Evolutionary conservation across 805 yeast species (phyloP).

Genomic region (Metschnikowia henanensis): DNA sequence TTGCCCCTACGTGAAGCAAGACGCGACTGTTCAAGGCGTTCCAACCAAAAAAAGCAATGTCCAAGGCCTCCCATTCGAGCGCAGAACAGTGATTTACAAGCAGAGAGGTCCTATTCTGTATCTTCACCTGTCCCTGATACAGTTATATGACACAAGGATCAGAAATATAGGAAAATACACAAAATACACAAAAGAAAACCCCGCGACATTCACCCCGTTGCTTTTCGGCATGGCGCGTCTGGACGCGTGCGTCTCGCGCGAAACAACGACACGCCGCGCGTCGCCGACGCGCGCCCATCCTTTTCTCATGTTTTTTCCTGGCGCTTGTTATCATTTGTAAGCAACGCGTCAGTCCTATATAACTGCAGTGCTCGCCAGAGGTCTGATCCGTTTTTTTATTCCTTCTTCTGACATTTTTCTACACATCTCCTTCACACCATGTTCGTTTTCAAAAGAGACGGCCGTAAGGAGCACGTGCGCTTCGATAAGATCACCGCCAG

Average conservation of each 20-base stretch:
- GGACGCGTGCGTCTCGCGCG: neutral
- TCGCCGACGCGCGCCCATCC: neutral
- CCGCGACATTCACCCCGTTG: neutral
- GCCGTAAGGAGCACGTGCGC: slow-evolving; percentile 91
- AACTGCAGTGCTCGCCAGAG: slow-evolving; percentile 2
- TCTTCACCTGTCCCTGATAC: no score
- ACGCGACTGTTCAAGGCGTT: no score
- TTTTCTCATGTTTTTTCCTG: neutral
- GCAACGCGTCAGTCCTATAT: slow-evolving; percentile 15
- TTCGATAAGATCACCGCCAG: slow-evolving; percentile 95
- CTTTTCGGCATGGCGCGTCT: neutral
- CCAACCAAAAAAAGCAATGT: neutral
- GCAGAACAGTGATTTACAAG: no score
- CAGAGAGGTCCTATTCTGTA: no score
- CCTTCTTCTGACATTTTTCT: neutral
- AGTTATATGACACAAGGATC: no score
- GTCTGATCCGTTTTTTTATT: neutral
- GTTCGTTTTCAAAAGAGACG: slow-evolving; percentile 92
- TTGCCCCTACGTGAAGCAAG: neutral
- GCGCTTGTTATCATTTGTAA: slow-evolving; percentile 10
- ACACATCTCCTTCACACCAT: slow-evolving; percentile 32
- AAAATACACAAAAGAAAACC: no score
- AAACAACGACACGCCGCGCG: slow-evolving; percentile 1
- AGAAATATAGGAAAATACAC: no score
- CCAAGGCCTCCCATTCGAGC: no score